Evolutionary conservation across 176 grass and related monocot species (phyloP).

Genomic region (Aegilops umbellulata): DNA sequence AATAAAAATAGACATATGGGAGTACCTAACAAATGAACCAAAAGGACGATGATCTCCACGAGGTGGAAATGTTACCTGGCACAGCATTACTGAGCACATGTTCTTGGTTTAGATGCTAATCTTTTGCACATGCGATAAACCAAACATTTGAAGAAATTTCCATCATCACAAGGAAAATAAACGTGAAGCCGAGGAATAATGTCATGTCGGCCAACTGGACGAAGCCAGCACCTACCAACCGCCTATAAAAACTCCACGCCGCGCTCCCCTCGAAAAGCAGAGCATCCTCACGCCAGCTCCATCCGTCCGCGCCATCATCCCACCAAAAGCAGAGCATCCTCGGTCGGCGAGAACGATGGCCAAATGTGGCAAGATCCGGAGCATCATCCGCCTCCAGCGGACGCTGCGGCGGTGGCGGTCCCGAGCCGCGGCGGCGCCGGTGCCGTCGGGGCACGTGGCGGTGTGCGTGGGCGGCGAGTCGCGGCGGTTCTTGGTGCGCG

Average conservation of each 20-base stretch:
- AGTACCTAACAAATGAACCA: background rate
- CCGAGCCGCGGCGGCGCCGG: background rate
- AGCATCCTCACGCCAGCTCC: background rate
- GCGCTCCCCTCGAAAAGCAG: background rate
- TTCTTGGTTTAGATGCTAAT: background rate
- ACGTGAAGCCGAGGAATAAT: background rate
- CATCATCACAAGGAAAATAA: background rate
- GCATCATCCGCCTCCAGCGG: constrained; percentile 75
- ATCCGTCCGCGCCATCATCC: background rate
- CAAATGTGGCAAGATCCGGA: constrained; percentile 82
- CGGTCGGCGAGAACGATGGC: constrained; percentile 30
- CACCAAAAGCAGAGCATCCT: background rate
- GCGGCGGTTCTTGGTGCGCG: constrained; percentile 74
- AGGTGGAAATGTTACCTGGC: background rate
- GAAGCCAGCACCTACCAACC: background rate
- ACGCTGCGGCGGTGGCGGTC: constrained; percentile 76
- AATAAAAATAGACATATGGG: background rate
- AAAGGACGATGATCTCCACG: background rate
- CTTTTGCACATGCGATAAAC: background rate
- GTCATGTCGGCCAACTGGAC: background rate
- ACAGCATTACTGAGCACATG: background rate
- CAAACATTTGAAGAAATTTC: background rate
- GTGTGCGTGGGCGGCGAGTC: constrained; percentile 72
- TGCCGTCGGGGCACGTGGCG: constrained; percentile 71
- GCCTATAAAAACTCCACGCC: background rate